Percentiles rank a stretch among this genome's conserved stretches.
phyloP scores from a whole-genome alignment of 2,329 filamentous ascomycete genomes.

The Phaeoacremonium minimum region DNA sequence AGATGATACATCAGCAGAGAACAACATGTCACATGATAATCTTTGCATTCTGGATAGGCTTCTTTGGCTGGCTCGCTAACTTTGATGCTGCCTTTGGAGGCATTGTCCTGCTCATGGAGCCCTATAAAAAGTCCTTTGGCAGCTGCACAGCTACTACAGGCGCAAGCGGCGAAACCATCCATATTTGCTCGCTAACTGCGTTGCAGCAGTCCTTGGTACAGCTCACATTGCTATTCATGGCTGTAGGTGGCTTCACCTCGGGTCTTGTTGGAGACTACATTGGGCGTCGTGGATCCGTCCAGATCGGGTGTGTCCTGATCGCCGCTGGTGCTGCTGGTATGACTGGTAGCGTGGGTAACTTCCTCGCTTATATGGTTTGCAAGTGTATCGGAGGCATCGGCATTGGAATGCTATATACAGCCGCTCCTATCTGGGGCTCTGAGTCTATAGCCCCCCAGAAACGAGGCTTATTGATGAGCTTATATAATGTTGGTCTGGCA shows the following conservation, averaged over 20 bases:
- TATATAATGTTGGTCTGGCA: constrained; percentile 20
- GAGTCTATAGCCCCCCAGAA: constrained; percentile 18
- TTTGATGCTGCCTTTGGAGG: constrained; percentile 19
- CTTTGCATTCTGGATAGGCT: constrained; percentile 1
- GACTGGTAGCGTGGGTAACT: constrained; percentile 16
- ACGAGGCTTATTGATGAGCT: constrained; percentile 14
- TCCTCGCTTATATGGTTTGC: constrained; percentile 19
- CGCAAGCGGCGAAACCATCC: constrained; percentile 9
- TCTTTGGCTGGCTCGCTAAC: constrained; percentile 8
- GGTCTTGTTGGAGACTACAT: constrained; percentile 13
- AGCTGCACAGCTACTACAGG: constrained; percentile 8
- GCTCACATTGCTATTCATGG: constrained; percentile 19
- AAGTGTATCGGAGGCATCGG: constrained; percentile 17
- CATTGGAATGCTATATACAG: constrained; percentile 14
- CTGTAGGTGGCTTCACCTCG: constrained; percentile 15
- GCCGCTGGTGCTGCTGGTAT: constrained; percentile 19
- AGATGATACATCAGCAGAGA: not conserved
- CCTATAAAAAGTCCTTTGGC: constrained; percentile 16
- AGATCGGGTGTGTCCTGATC: constrained; percentile 16
- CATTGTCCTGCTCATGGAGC: constrained; percentile 17
- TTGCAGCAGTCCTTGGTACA: constrained; percentile 21
- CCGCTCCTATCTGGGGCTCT: constrained; percentile 15
- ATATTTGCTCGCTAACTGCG: constrained; percentile 15
- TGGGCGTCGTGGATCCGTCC: constrained; percentile 16
- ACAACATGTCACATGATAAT: not conserved